A percentile compares a stretch with the other conserved stretches of the same genome.
Evolutionary conservation across 352 stramenopile species (phyloP).

Genomic region (Phytophthora pseudosyringae): DNA sequence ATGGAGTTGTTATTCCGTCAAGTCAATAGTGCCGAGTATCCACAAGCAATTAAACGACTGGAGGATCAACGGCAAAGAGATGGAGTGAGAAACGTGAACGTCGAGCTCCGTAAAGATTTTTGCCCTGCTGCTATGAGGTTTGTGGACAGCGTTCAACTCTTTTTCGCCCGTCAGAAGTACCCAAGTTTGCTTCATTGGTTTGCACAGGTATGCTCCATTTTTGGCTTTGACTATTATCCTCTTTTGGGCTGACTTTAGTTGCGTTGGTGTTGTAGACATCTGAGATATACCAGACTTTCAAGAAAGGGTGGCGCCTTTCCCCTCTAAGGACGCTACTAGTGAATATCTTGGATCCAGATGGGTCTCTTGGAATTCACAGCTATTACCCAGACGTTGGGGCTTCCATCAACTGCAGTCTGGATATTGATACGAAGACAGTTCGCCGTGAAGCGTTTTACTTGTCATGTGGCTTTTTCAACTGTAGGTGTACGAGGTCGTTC

Average conservation of each 20-base stretch:
- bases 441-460: slow-evolving; percentile 84
- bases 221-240: neutral
- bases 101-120: slow-evolving; percentile 41
- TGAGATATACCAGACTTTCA: slow-evolving; percentile 82
- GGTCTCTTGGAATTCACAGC: slow-evolving; percentile 77
- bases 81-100: slow-evolving; percentile 26
- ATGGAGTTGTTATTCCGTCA: slow-evolving; percentile 83
- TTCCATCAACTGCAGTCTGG: slow-evolving; percentile 1
- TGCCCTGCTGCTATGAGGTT: slow-evolving; percentile 57
- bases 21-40: slow-evolving; percentile 67
- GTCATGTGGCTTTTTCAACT: slow-evolving; percentile 73
- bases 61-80: slow-evolving; percentile 15
- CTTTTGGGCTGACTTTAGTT: slow-evolving; percentile 3
- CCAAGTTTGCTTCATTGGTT: slow-evolving; percentile 86
- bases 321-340: slow-evolving; percentile 73
- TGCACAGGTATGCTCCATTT: slow-evolving; percentile 57
- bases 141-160: slow-evolving; percentile 77
- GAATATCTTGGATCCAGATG: slow-evolving; percentile 82
- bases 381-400: slow-evolving; percentile 71
- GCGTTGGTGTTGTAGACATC: slow-evolving; percentile 56
- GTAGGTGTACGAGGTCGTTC: slow-evolving; percentile 67
- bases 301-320: slow-evolving; percentile 59
- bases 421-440: slow-evolving; percentile 55
- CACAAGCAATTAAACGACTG: slow-evolving; percentile 52
- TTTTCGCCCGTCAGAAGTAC: slow-evolving; percentile 86